phyloP scores from a whole-genome alignment of 2,329 filamentous ascomycete genomes.

The Arthrobotrys conoides region DNA sequence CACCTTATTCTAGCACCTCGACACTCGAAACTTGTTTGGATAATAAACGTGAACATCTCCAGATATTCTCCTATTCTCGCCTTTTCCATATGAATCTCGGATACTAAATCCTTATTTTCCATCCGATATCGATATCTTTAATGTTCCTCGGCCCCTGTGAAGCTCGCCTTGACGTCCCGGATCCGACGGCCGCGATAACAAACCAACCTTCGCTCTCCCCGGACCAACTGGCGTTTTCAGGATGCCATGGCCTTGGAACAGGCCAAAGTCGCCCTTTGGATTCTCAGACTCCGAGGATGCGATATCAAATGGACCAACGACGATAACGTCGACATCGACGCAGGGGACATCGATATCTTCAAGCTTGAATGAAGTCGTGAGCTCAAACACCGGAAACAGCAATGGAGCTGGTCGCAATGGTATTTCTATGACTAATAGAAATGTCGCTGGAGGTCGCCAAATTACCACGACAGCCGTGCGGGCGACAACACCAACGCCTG shows the following conservation, averaged over 20 bases:
- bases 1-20: slow-evolving; percentile 9
- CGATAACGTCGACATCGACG: slow-evolving; percentile 16
- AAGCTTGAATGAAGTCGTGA: slow-evolving; percentile 28
- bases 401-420: slow-evolving; percentile 29
- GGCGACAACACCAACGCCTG: slow-evolving; percentile 47
- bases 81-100: slow-evolving; percentile 2
- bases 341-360: slow-evolving; percentile 14
- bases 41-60: slow-evolving; percentile 7
- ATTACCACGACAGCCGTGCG: slow-evolving; percentile 34
- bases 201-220: slow-evolving; percentile 24
- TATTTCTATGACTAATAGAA: slow-evolving; percentile 30
- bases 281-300: slow-evolving; percentile 37
- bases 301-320: slow-evolving; percentile 26
- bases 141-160: slow-evolving; percentile 47
- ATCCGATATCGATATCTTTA: slow-evolving; percentile 24
- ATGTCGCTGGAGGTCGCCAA: slow-evolving; percentile 35
- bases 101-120: slow-evolving; percentile 1
- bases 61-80: not conserved
- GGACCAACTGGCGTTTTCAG: slow-evolving; percentile 44
- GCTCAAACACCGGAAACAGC: slow-evolving; percentile 19
- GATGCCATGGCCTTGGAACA: slow-evolving; percentile 60
- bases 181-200: slow-evolving; percentile 46
- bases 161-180: slow-evolving; percentile 43
- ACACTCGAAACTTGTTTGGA: not conserved
- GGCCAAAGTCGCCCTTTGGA: slow-evolving; percentile 58